Percentiles rank a stretch among this genome's conserved stretches.
Evolutionary conservation across 1,284 basidiomycete species (phyloP).

Genomic region (Entoloma clypeatum): DNA sequence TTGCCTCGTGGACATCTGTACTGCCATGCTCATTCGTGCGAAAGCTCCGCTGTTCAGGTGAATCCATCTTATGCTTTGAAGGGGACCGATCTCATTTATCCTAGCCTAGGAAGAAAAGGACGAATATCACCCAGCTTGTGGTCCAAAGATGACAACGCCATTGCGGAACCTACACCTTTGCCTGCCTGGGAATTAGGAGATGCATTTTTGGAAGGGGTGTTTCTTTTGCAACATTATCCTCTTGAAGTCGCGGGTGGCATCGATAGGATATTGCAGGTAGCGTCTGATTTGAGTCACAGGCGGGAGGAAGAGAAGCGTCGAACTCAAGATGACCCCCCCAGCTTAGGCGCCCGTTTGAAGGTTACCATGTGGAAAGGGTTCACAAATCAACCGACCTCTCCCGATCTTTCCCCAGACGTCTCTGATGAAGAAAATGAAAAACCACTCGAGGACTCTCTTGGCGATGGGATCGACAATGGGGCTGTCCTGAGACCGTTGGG

Average conservation of each 20-base stretch:
- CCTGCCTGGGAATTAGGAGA: slow-evolving; percentile 56
- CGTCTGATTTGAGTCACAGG: slow-evolving; percentile 53
- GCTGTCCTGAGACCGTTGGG: slow-evolving; percentile 27
- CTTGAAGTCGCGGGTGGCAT: slow-evolving; percentile 62
- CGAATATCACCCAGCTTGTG: slow-evolving; percentile 49
- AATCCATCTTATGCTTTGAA: slow-evolving; percentile 19
- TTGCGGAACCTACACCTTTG: slow-evolving; percentile 42
- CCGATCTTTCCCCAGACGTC: slow-evolving; percentile 34
- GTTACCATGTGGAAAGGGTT: slow-evolving; percentile 69
- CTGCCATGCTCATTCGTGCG: slow-evolving; percentile 60
- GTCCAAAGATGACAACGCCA: slow-evolving; percentile 41
- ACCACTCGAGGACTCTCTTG: slow-evolving; percentile 36
- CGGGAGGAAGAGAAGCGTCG: slow-evolving; percentile 39
- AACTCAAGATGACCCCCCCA: slow-evolving; percentile 31
- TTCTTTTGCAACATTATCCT: slow-evolving; percentile 61
- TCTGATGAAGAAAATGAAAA: slow-evolving; percentile 27
- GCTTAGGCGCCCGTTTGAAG: slow-evolving; percentile 53
- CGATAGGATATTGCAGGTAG: slow-evolving; percentile 65
- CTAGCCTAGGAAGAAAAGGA: slow-evolving; percentile 51
- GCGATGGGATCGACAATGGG: slow-evolving; percentile 43
- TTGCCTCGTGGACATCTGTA: slow-evolving; percentile 62
- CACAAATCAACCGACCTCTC: slow-evolving; percentile 44
- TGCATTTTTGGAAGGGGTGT: slow-evolving; percentile 62
- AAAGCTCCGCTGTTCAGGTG: slow-evolving; percentile 55
- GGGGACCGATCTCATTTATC: slow-evolving; percentile 3